phyloP scores from a whole-genome alignment of 75 land plant species.

The Chamaecyparis obtusa region DNA sequence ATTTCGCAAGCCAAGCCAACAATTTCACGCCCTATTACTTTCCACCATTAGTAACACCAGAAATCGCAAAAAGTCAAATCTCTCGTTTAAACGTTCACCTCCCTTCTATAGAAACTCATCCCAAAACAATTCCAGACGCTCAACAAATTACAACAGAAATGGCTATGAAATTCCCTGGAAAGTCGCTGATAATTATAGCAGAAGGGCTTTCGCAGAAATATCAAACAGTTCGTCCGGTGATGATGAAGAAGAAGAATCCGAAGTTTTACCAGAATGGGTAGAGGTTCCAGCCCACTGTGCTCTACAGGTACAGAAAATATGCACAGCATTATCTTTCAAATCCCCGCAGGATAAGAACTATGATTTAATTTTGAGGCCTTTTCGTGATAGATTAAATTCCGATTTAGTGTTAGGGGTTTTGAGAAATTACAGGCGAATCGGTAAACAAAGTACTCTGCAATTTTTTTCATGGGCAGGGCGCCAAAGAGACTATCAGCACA shows the following conservation, averaged over 20 bases:
- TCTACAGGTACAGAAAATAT: not conserved
- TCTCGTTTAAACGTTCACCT: not conserved
- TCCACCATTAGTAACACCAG: not conserved
- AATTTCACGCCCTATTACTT: not conserved
- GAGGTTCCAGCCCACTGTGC: conserved; percentile 8
- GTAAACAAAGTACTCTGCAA: conserved; percentile 11
- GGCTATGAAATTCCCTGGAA: not conserved
- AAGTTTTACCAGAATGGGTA: not conserved
- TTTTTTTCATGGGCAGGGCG: conserved; percentile 33
- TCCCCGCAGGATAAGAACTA: no score
- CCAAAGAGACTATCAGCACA: conserved; percentile 12
- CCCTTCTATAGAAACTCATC: not conserved
- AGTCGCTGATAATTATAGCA: not conserved
- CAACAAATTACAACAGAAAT: not conserved
- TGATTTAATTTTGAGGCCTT: not conserved
- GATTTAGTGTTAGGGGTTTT: conserved; percentile 16
- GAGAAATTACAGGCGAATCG: conserved; percentile 19
- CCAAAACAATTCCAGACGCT: not conserved
- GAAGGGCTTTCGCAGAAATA: not conserved
- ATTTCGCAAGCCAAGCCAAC: not conserved
- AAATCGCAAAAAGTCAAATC: not conserved
- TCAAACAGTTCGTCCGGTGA: not conserved
- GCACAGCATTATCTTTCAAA: conserved; percentile 1
- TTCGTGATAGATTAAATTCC: not conserved
- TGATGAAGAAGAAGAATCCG: not conserved